Conservation (phyloP, 495 filamentous ascomycete genomes). For the Tuber umbilicatum region DNA sequence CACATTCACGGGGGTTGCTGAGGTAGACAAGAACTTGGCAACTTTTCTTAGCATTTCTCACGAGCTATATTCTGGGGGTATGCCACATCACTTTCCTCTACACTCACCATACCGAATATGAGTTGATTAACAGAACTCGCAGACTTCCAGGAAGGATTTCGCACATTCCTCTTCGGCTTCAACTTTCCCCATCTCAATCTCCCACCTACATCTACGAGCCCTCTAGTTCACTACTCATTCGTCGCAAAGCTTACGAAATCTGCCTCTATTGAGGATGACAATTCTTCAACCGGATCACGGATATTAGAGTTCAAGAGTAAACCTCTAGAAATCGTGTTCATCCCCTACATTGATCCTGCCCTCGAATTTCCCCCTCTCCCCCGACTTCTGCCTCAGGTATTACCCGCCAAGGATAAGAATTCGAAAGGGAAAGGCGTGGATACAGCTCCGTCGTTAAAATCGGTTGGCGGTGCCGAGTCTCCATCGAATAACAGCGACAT, state of each 20-base stretch:
- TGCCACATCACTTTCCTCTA: conserved; percentile 3
- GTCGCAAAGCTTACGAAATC: conserved; percentile 26
- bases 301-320: conserved; percentile 32
- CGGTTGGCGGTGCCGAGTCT: background rate
- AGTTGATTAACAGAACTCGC: conserved; percentile 4
- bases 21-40: conserved; percentile 27
- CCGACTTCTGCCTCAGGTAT: background rate
- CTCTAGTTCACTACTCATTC: conserved; percentile 38
- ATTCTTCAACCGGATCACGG: conserved; percentile 9
- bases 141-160: conserved; percentile 37
- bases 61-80: conserved; percentile 35
- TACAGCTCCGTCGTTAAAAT: conserved; percentile 8
- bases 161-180: conserved; percentile 41
- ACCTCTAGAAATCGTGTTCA: conserved; percentile 38
- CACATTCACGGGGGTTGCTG: conserved; percentile 33
- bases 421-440: conserved; percentile 29
- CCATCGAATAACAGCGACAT: conserved; percentile 5
- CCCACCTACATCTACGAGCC: conserved; percentile 36
- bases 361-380: conserved; percentile 28
- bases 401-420: conserved; percentile 15
- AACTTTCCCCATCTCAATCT: conserved; percentile 40
- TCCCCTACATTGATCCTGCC: conserved; percentile 39
- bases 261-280: conserved; percentile 11
- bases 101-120: background rate
- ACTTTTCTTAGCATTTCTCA: conserved; percentile 32